phyloP scores from a whole-genome alignment of 148 eudicot genomes.

The Rhododendron molle region DNA sequence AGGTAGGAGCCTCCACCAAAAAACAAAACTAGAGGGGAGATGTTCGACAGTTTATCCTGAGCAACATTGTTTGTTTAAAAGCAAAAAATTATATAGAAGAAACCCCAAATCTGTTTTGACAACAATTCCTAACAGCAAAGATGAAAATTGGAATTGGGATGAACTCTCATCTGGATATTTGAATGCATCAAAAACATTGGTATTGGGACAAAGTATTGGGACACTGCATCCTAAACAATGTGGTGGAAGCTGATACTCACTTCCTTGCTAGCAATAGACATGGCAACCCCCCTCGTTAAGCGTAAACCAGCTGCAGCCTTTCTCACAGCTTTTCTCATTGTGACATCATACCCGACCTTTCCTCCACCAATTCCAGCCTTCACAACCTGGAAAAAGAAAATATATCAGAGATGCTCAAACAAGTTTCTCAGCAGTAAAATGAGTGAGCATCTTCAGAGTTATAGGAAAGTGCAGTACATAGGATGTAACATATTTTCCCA shows the following conservation, averaged over 20 bases:
- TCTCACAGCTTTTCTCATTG: constrained; percentile 61
- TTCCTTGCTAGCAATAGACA: constrained; percentile 91
- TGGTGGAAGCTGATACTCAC: constrained; percentile 40
- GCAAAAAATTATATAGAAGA: neutral
- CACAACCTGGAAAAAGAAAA: constrained; percentile 51
- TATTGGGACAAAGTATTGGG: neutral
- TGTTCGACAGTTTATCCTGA: neutral
- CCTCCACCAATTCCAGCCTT: constrained; percentile 82
- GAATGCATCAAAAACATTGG: neutral
- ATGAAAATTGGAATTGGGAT: neutral
- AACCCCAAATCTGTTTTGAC: neutral
- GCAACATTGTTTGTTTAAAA: neutral
- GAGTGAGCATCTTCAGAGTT: neutral
- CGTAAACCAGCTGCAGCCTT: constrained; percentile 98
- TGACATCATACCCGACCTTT: constrained; percentile 77
- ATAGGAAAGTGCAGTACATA: neutral
- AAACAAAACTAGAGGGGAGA: neutral
- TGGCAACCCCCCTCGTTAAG: constrained; percentile 83
- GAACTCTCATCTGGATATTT: neutral
- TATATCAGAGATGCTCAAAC: neutral
- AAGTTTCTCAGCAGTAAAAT: neutral
- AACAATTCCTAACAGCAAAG: neutral
- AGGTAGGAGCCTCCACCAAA: neutral
- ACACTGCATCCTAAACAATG: neutral
- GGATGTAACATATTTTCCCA: neutral